Conservation (phyloP, 2,329 filamentous ascomycete species). For the Didymella segeticola region DNA sequence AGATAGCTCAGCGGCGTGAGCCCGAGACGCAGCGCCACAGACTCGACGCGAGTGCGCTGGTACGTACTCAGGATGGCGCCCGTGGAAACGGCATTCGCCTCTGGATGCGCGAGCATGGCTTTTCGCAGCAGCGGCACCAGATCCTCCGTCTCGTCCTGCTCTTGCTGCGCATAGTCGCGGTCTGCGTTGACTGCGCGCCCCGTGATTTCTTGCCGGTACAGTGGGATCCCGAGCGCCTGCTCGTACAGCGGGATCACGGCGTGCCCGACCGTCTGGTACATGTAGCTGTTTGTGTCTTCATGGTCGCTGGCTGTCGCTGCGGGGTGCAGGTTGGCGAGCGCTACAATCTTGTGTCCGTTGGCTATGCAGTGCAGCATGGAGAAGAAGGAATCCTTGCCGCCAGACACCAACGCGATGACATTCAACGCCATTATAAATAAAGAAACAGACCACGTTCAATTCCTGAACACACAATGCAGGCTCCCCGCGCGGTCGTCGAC, state of each 20-base stretch:
- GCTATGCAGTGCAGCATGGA: constrained; percentile 87
- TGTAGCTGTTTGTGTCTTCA: constrained; percentile 91
- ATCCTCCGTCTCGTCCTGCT: constrained; percentile 83
- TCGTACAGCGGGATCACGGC: constrained; percentile 85
- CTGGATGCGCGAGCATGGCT: constrained; percentile 73
- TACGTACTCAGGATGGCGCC: constrained; percentile 95
- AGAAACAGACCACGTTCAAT: too few relatives aligned
- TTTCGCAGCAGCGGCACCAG: constrained; percentile 75
- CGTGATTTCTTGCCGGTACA: constrained; percentile 80
- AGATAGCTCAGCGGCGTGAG: constrained; percentile 84
- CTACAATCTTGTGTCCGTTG: constrained; percentile 84
- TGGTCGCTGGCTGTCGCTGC: constrained; percentile 40
- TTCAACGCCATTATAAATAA: constrained; percentile 23
- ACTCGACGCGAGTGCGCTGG: constrained; percentile 94
- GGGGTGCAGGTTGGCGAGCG: constrained; percentile 87
- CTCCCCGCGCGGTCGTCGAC: not conserved
- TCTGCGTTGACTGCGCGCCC: constrained; percentile 74
- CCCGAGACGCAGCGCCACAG: constrained; percentile 82
- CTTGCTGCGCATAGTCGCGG: constrained; percentile 67
- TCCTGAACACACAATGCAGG: not conserved
- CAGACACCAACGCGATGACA: constrained; percentile 92
- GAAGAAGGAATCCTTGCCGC: constrained; percentile 96
- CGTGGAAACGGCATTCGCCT: constrained; percentile 84
- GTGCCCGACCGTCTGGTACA: constrained; percentile 99
- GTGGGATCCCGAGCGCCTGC: constrained; percentile 76